Conservation (phyloP, 768 basidiomycete genomes). For the Trichaptum fuscoviolaceum region DNA sequence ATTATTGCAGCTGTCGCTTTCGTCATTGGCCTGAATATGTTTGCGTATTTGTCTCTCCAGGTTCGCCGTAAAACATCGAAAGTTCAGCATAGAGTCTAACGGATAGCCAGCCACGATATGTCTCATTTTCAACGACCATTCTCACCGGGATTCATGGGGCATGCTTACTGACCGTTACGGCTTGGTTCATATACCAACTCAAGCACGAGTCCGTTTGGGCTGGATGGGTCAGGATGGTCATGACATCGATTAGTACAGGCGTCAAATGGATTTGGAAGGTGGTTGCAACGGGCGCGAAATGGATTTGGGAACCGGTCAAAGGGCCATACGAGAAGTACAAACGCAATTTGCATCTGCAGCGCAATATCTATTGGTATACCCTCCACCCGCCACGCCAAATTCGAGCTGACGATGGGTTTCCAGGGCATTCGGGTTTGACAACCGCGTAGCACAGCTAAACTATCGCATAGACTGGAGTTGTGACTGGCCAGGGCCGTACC, state of each 20-base stretch:
- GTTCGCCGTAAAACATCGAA: background rate
- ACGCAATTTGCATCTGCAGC: background rate
- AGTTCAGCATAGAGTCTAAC: background rate
- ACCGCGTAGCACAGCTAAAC: background rate
- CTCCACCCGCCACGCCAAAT: background rate
- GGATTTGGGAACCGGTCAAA: background rate
- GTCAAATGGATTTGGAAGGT: background rate
- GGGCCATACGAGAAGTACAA: background rate
- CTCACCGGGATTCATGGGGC: background rate
- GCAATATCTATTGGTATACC: background rate
- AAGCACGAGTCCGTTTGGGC: background rate
- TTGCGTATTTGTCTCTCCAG: background rate
- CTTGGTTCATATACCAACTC: background rate
- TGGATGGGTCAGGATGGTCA: background rate
- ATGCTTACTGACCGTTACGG: background rate
- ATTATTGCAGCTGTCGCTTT: background rate
- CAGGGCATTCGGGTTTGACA: background rate
- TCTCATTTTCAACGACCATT: background rate
- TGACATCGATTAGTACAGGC: background rate
- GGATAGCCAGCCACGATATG: background rate
- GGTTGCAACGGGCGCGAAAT: background rate
- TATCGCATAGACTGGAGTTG: background rate
- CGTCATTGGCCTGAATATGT: background rate
- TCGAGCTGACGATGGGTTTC: background rate
- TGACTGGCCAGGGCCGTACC: background rate